Base-by-base conservation (phyloP, 1,139 yeast genomes). In the Blastobotrys serpentis region DNA sequence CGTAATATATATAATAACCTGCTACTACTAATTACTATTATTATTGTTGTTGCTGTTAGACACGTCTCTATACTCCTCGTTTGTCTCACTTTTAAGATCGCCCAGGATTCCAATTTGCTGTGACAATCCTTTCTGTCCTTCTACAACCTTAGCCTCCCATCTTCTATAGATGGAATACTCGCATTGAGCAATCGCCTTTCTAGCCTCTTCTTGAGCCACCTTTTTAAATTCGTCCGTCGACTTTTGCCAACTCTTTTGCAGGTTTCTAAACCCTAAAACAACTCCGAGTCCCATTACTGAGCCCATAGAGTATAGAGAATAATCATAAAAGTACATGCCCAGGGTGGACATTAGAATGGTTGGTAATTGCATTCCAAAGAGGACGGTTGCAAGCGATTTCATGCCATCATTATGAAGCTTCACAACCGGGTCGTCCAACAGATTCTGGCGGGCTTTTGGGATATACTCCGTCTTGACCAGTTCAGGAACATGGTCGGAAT, bases 281-380 rank as follows among this genome's bases (percentile, higher is more conserved):
- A 59, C 36, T 2, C 75, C 75, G 3, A 71, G 60, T 3, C 63
- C 64, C 6, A 70, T 68, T 7, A 70, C 52, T 2, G 71, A 66
- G 4, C 65, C 70, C 65, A 70, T 67, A 16, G 70, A 53, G 50
- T 65, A 69, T 43, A 60, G 51, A 1, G 68, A 52, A 46, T 59
- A 63, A 40, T 60, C 70, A 43, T 58, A 60, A 39, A 66, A 60
- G 44, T 58, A 60, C 39, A 56, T 55, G 2, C 72, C 73, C 14
- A 65, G 59, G 3, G 58, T 39, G 0, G 74, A 66, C 11, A 68
- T 45, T 4, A 61, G 54, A 0, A 57, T 55, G 8, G 63, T 51
- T 0, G 74, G 74, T 3, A 70, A 56, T 55, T 71, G 74, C 17
- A 68, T 58, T 2, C 65, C 66, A 19, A 67, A 54, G 8, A 63